Base-by-base conservation (phyloP, 805 yeast species). In the Yamadazyma sp. region DNA sequence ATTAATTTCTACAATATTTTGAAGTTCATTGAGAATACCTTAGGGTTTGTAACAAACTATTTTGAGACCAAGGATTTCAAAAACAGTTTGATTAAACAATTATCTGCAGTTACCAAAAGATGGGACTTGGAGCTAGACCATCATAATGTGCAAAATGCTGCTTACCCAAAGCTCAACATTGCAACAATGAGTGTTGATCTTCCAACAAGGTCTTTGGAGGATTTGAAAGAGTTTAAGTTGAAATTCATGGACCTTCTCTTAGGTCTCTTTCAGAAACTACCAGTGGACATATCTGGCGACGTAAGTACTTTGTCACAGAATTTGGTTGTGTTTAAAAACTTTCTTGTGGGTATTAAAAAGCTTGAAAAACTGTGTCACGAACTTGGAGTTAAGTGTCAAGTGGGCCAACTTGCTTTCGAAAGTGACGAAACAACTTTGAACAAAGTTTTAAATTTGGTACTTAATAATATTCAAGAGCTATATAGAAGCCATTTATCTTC, bases 1-100 rank as follows among this genome's bases (percentile, higher is more conserved):
- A 39, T 63, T 13, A 52, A 61, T 37, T 61, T 62, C 40, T 52
- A 51, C 21, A 48, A 47, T 16, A 40, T 65, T 5, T 53, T 64
- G 38, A 59, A 54, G 41, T 67, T 45, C 32, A 41, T 62, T 20
- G 71, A 67, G 45, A 58, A 57, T 22, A 64, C 74, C 0, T 55
- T 54, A 38, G 52, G 46, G 3, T 56, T 57, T 32, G 45, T 56
- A 3, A 36, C 42, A 1, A 38, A 41, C n/a, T 60, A 50, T 36
- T 65, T 64, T 34, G 35, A 46, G 14, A 35, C 18, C 15, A 28
- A 23, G 14, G 45, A 40, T 9, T 10, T 14, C 11, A 38, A 36
- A 20, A 44, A 41, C 21, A 15, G n/a, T 3, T 28, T 45, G 14
- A 15, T 39, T 2, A 39, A 35, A 14, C 23, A 21, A 2, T 17